A percentile compares a stretch with the other conserved stretches of the same genome.
phyloP scores from a whole-genome alignment of 257 asterid species.

The Solanum bukasovii region DNA sequence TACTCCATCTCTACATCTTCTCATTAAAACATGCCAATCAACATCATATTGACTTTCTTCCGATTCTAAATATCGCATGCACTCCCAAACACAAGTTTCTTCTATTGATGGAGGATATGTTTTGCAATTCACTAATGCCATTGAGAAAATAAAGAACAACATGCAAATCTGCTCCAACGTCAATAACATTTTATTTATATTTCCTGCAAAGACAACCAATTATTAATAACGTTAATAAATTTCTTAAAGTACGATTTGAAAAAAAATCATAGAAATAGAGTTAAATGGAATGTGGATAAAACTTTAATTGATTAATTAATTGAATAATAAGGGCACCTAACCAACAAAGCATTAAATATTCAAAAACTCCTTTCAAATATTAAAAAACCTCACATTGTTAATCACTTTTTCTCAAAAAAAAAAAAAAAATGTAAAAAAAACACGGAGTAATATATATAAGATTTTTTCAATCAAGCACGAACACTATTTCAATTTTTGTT shows the following conservation, averaged over 20 bases:
- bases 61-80: background rate
- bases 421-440: too few species aligned
- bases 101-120: background rate
- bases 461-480: background rate
- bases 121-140: background rate
- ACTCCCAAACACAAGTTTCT: background rate
- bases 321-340: background rate
- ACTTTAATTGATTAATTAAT: background rate
- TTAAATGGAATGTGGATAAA: background rate
- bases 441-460: too few species aligned
- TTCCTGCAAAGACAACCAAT: background rate
- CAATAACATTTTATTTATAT: background rate
- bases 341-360: background rate
- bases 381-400: background rate
- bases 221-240: background rate
- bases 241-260: background rate
- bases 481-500: background rate
- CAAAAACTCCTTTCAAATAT: background rate
- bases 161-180: background rate
- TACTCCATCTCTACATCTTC: background rate
- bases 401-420: background rate
- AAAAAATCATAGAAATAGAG: too few species aligned
- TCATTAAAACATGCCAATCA: background rate
- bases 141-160: background rate
- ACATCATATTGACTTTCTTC: background rate